A percentile compares a stretch with the other conserved stretches of the same genome.
These are phyloP conservation scores for Lactarius akahatsu DNA, from an alignment of 768 basidiomycete species.

Conservation along the genomic window DNA sequence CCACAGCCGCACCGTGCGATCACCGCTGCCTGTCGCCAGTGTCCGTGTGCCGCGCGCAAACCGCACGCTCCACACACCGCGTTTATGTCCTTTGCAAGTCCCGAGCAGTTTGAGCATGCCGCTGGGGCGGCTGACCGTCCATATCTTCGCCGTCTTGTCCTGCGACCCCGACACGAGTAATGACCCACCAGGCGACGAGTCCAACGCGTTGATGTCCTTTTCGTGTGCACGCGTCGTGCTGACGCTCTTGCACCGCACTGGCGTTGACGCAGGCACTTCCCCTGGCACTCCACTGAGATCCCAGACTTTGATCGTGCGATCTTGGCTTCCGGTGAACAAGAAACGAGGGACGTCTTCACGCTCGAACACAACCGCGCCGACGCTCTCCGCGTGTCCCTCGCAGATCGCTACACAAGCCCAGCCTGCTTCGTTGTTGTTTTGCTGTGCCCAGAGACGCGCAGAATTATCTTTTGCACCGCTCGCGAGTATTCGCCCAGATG, in stretches of 20 bases:
- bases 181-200: conserved; percentile 85
- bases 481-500: conserved; percentile 69
- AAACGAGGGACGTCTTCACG: conserved; percentile 53
- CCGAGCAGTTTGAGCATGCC: conserved; percentile 79
- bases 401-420: conserved; percentile 84
- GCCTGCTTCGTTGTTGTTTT: conserved; percentile 37
- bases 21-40: conserved; percentile 91
- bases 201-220: conserved; percentile 97
- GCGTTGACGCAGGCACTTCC: conserved; percentile 34
- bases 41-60: conserved; percentile 83
- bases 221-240: conserved; percentile 91
- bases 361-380: conserved; percentile 88
- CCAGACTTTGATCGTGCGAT: conserved; percentile 99
- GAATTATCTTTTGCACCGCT: conserved; percentile 93
- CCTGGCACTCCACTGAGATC: conserved; percentile 62
- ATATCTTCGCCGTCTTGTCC: conserved; percentile 92
- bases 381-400: conserved; percentile 91
- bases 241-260: conserved; percentile 66
- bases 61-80: conserved; percentile 93
- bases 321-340: conserved; percentile 94
- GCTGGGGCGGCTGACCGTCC: conserved; percentile 58
- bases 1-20: conserved; percentile 94
- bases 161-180: conserved; percentile 93
- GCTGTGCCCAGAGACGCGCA: conserved; percentile 75
- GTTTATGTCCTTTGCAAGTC: conserved; percentile 92